Conservation (phyloP, 2,329 filamentous ascomycete species). For the Metarhizium album region DNA sequence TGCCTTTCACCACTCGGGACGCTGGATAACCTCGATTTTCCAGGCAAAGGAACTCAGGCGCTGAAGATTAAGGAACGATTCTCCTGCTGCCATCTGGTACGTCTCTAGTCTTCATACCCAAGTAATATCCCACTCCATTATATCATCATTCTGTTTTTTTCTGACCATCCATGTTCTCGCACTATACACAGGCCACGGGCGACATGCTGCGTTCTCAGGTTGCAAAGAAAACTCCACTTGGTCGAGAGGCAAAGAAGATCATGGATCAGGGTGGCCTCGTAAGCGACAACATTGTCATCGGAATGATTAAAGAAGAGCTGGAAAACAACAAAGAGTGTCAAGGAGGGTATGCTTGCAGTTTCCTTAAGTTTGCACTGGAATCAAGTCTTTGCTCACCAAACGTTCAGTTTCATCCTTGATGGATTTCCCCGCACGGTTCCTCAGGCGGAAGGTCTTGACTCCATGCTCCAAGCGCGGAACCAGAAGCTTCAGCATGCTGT, state of each 20-base stretch:
- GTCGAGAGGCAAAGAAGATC: conserved; percentile 98
- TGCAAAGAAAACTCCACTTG: conserved; percentile 89
- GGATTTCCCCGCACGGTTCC: conserved; percentile 95
- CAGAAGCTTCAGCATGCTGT: conserved; percentile 90
- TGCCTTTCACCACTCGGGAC: not conserved
- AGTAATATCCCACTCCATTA: conserved; percentile 8
- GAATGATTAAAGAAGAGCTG: conserved; percentile 98
- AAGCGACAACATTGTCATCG: conserved; percentile 97
- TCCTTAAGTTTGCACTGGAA: not conserved
- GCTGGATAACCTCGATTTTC: conserved; percentile 6
- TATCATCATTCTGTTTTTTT: not conserved
- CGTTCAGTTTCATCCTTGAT: conserved; percentile 85
- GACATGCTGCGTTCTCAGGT: conserved; percentile 99
- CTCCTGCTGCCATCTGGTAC: conserved; percentile 90
- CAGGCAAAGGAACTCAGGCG: conserved; percentile 98
- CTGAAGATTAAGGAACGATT: conserved; percentile 98
- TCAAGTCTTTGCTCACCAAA: not conserved
- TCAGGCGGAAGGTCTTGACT: conserved; percentile 88
- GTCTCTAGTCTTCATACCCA: conserved; percentile 20
- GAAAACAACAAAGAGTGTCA: conserved; percentile 91
- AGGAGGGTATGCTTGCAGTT: conserved; percentile 61
- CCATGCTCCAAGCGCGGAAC: conserved; percentile 69
- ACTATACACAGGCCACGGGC: conserved; percentile 65
- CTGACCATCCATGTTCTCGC: conserved; percentile 2
- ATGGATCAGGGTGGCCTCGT: conserved; percentile 98